Conservation (phyloP, 2,329 filamentous ascomycete genomes). For the Cytospora chrysosperma region DNA sequence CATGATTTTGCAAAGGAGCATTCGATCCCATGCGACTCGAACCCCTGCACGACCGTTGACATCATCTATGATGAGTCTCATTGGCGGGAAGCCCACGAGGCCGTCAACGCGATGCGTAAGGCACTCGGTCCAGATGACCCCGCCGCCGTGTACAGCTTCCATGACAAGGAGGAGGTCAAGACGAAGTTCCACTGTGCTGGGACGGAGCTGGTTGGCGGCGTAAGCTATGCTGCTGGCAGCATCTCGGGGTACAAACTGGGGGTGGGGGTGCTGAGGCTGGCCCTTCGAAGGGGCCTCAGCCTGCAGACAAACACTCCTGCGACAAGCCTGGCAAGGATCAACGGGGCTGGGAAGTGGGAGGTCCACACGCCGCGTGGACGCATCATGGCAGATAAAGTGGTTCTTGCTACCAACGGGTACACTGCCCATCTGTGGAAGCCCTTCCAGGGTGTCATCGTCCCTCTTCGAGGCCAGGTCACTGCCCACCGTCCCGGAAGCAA, state of each 20-base stretch:
- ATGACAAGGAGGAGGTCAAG: slow-evolving; percentile 17
- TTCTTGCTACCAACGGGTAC: slow-evolving; percentile 56
- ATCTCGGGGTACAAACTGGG: slow-evolving; percentile 41
- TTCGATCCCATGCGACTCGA: slow-evolving; percentile 49
- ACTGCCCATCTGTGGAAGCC: slow-evolving; percentile 43
- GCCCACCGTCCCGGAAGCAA: slow-evolving; percentile 38
- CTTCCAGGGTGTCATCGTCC: slow-evolving; percentile 49
- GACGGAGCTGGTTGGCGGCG: slow-evolving; percentile 42
- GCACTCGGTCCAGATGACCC: slow-evolving; percentile 41
- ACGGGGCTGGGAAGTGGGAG: slow-evolving; percentile 34
- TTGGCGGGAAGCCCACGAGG: slow-evolving; percentile 38
- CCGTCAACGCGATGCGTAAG: slow-evolving; percentile 45
- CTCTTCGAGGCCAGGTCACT: slow-evolving; percentile 50
- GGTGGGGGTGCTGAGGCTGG: slow-evolving; percentile 44
- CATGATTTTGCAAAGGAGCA: slow-evolving; percentile 52
- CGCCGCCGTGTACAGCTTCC: slow-evolving; percentile 44
- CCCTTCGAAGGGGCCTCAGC: slow-evolving; percentile 45
- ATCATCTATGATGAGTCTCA: slow-evolving; percentile 52
- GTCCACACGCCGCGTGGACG: slow-evolving; percentile 44
- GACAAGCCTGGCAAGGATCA: slow-evolving; percentile 25
- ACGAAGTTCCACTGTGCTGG: slow-evolving; percentile 23
- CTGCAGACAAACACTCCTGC: slow-evolving; percentile 54
- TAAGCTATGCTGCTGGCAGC: slow-evolving; percentile 47
- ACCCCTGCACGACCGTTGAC: slow-evolving; percentile 54
- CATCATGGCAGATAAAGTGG: slow-evolving; percentile 42